Evolutionary conservation across 768 basidiomycete genomes (phyloP), one percentile per base, ranked within the genome.

Genomic region (Boletus edulis): DNA sequence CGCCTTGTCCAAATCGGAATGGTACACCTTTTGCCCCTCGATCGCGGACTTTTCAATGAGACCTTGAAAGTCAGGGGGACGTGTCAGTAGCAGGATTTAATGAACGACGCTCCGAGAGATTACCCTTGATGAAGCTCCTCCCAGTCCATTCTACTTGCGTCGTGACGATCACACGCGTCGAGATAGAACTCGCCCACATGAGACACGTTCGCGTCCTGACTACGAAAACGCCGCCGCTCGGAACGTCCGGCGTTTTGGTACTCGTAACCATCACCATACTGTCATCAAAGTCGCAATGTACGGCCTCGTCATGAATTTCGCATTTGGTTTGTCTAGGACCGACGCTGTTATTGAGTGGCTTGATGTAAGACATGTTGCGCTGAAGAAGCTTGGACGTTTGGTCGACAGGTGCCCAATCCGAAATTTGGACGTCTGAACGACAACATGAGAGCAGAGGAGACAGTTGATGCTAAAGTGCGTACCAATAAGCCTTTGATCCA

Each of bases 321-420:
- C 97, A 99, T 68, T 95, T 96, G 15, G 95, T 94, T 71, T 92
- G 90, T 68, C 85, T 96, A 1, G 96, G 97, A 0, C 97, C 97
- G 31, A 99, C 82, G 51, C 86, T 84, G 2, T 83, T 94, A 58
- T 81, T 84, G 31, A 99, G 76, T 0, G 94, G 95, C 69, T 96
- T 98, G 75, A 98, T 95, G 72, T 98, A 99, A 27, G 92, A 92
- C 85, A 95, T 94, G 59, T 93, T 91, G 11, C 96, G 83, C 27
- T 85, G 78, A 11, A 97, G 82, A 39, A 92, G 80, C 52, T 85
- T 82, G 34, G 85, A 82, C 14, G 79, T 83, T 0, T 81, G 75
- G 0, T 73, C 64, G 5, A 76, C 75, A 0, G 96, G 94, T 17
- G 81, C 75, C 97, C 97, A 98, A 68, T 98, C 97, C 5, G 94